Conservation (phyloP, 2,329 filamentous ascomycete species). For the Venturia aucupariae region DNA sequence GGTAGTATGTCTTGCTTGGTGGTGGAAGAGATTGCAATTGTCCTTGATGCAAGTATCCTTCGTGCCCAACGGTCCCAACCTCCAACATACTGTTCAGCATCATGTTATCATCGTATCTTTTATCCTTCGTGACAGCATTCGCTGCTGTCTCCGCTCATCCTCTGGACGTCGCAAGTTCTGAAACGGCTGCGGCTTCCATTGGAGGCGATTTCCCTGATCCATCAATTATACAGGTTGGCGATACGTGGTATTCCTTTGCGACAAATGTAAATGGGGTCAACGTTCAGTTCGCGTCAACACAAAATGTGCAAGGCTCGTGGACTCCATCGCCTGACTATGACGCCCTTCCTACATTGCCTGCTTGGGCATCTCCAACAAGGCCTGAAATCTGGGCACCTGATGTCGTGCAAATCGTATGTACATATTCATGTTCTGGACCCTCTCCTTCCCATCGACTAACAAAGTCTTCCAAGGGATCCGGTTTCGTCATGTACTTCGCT, state of each 20-base stretch:
- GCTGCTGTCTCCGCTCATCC: background rate
- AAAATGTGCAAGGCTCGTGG: conserved; percentile 30
- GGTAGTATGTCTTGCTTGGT: background rate
- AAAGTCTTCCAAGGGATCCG: conserved; percentile 23
- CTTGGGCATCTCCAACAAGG: conserved; percentile 14
- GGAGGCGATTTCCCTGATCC: conserved; percentile 29
- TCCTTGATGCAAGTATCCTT: no score
- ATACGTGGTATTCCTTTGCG: conserved; percentile 30
- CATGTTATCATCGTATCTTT: background rate
- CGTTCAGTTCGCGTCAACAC: conserved; percentile 29
- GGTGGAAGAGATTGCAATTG: background rate
- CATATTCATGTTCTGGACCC: background rate
- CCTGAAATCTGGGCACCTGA: conserved; percentile 28
- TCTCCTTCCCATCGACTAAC: background rate
- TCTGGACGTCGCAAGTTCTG: background rate
- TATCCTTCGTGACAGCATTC: background rate
- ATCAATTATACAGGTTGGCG: conserved; percentile 23
- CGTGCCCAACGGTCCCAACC: background rate
- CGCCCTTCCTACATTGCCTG: conserved; percentile 22
- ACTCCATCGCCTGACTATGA: conserved; percentile 19
- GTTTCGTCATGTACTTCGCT: conserved; percentile 54
- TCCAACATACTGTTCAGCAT: background rate
- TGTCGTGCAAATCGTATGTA: conserved; percentile 19
- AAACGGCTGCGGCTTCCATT: background rate
- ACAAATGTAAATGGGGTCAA: conserved; percentile 28